Conservation (phyloP, 805 yeast genomes). For the Ogataea allantospora region DNA sequence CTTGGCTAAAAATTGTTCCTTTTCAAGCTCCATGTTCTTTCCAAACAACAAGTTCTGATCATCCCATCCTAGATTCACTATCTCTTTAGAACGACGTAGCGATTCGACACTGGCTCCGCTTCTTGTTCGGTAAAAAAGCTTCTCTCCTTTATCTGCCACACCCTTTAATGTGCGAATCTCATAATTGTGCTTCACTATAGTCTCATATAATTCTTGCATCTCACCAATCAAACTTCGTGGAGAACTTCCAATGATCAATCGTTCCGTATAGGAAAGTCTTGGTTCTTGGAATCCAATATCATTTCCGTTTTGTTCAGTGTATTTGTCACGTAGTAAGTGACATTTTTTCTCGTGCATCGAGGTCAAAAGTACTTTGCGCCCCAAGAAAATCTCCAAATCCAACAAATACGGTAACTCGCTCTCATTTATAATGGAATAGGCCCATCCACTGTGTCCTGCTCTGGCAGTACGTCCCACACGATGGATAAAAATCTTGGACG, state of each 20-base stretch:
- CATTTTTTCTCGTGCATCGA: constrained; percentile 65
- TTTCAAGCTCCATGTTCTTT: constrained; percentile 69
- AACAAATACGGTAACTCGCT: constrained; percentile 85
- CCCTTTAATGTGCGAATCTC: constrained; percentile 64
- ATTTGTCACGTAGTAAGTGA: constrained; percentile 47
- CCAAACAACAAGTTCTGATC: constrained; percentile 81
- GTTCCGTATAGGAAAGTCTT: constrained; percentile 64
- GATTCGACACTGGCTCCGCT: constrained; percentile 84
- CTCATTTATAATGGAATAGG: constrained; percentile 83
- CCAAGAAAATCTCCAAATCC: constrained; percentile 87
- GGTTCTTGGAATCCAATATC: constrained; percentile 43
- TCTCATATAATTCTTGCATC: constrained; percentile 68
- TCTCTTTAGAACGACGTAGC: constrained; percentile 80
- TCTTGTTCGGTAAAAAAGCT: constrained; percentile 79
- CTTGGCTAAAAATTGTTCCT: constrained; percentile 66
- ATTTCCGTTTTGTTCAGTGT: constrained; percentile 38
- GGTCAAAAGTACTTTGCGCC: constrained; percentile 72
- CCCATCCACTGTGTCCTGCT: constrained; percentile 98
- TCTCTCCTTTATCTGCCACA: constrained; percentile 86
- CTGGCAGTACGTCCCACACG: constrained; percentile 99
- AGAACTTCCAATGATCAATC: constrained; percentile 78
- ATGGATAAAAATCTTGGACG: constrained; percentile 91
- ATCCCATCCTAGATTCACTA: constrained; percentile 81
- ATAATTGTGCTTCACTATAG: constrained; percentile 56
- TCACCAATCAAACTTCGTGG: constrained; percentile 74